These are phyloP conservation scores for Lactarius indigo DNA, from an alignment of 768 basidiomycete genomes.

Conservation along the genomic window DNA sequence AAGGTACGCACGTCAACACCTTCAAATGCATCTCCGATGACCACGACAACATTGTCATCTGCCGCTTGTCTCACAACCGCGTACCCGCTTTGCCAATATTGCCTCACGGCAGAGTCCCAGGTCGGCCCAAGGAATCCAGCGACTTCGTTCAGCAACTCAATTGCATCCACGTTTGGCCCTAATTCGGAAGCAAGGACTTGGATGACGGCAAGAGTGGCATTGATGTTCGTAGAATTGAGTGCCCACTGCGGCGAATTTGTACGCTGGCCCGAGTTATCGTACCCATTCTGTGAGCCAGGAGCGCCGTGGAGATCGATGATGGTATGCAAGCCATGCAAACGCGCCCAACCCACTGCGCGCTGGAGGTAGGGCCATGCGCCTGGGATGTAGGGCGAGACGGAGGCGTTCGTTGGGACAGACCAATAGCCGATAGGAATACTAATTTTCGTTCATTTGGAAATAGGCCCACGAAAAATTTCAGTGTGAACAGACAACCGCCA, in stretches of 20 bases:
- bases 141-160: slow-evolving; percentile 71
- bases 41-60: slow-evolving; percentile 50
- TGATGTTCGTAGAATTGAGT: slow-evolving; percentile 39
- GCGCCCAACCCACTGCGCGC: slow-evolving; percentile 61
- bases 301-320: slow-evolving; percentile 78
- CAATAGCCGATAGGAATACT: slow-evolving; percentile 75
- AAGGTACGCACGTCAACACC: slow-evolving; percentile 45
- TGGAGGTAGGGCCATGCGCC: slow-evolving; percentile 70
- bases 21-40: slow-evolving; percentile 72
- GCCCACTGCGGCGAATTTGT: slow-evolving; percentile 57
- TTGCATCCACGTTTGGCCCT: slow-evolving; percentile 54
- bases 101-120: slow-evolving; percentile 43
- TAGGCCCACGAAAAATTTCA: not conserved
- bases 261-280: slow-evolving; percentile 72
- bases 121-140: slow-evolving; percentile 47
- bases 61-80: slow-evolving; percentile 48
- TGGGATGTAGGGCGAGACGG: slow-evolving; percentile 50
- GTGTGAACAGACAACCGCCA: not conserved
- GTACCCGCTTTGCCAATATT: slow-evolving; percentile 63
- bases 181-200: slow-evolving; percentile 50
- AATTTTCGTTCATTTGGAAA: not conserved
- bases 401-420: slow-evolving; percentile 67
- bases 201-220: slow-evolving; percentile 57
- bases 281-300: slow-evolving; percentile 58
- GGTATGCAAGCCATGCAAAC: slow-evolving; percentile 56